A percentile compares a stretch with the other conserved stretches of the same genome.
Evolutionary conservation across 225 moss, liverwort and hornwort genomes (phyloP).

Genomic region (Pseudisothecium myosuroides): DNA sequence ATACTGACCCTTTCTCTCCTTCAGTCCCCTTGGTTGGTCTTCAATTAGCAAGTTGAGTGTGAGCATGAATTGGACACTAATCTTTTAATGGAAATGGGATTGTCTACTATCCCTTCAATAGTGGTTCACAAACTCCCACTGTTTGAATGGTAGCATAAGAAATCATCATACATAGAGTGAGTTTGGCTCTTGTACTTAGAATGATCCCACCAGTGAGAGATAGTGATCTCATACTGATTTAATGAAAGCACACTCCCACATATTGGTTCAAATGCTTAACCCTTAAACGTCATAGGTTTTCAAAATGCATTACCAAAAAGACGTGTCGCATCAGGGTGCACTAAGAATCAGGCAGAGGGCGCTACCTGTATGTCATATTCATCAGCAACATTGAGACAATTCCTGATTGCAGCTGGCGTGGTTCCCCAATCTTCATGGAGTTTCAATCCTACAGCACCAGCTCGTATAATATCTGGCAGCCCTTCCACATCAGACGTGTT

Average conservation of each 20-base stretch:
- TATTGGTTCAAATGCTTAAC: not conserved
- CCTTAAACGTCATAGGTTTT: not conserved
- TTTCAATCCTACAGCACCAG: conserved; percentile 87
- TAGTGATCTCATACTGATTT: not conserved
- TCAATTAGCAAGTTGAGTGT: not conserved
- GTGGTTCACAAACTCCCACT: not conserved
- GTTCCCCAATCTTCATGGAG: conserved; percentile 98
- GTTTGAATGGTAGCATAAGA: not conserved
- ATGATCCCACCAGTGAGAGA: not conserved
- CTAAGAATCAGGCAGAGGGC: not conserved
- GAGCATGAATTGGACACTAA: not conserved
- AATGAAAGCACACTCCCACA: not conserved
- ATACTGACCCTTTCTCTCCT: not conserved
- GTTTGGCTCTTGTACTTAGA: not conserved
- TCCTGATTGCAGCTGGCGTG: conserved; percentile 83
- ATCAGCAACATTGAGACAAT: conserved; percentile 79
- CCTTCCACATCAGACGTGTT: conserved; percentile 84
- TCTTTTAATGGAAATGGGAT: not conserved
- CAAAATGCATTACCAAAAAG: not conserved
- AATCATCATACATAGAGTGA: not conserved
- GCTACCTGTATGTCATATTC: conserved; percentile 80
- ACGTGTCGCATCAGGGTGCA: too few relatives aligned
- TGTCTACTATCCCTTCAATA: not conserved
- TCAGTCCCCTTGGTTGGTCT: not conserved
- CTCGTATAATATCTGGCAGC: conserved; percentile 65